phyloP scores from a whole-genome alignment of 495 filamentous ascomycete species.

The Usnea hakonensis region DNA sequence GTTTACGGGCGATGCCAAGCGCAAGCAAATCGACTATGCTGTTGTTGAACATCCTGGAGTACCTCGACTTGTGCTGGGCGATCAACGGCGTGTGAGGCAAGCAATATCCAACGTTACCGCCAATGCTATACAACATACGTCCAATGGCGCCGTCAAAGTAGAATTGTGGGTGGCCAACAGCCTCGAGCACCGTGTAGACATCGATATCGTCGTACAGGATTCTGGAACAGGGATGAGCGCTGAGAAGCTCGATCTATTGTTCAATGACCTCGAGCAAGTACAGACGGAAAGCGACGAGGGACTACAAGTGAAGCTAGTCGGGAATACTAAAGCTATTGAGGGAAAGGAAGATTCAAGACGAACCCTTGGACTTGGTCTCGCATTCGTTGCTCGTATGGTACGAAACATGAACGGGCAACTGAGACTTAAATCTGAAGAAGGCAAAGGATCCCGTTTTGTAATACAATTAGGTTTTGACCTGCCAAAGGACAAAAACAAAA shows the following conservation, averaged over 20 bases:
- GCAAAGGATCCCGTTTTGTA: constrained; percentile 76
- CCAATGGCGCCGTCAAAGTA: constrained; percentile 58
- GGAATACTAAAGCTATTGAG: constrained; percentile 16
- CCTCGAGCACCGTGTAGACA: constrained; percentile 39
- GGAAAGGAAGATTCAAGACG: constrained; percentile 28
- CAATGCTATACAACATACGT: constrained; percentile 81
- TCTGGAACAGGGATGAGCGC: constrained; percentile 73
- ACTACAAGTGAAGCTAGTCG: constrained; percentile 23
- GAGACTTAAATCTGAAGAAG: constrained; percentile 77
- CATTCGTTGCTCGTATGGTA: constrained; percentile 75
- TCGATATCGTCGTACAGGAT: constrained; percentile 72
- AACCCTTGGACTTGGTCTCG: constrained; percentile 74
- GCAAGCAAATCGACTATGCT: constrained; percentile 66
- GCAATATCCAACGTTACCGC: constrained; percentile 74
- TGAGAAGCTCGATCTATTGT: constrained; percentile 65
- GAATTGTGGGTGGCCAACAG: constrained; percentile 54
- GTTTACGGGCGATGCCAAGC: constrained; percentile 64
- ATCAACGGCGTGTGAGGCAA: constrained; percentile 71
- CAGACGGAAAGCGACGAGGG: constrained; percentile 44
- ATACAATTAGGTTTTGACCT: constrained; percentile 63
- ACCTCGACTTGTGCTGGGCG: constrained; percentile 66
- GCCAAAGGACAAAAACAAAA: constrained; percentile 37
- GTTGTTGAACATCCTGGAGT: constrained; percentile 60
- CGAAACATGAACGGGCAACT: constrained; percentile 89
- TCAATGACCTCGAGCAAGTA: constrained; percentile 83